phyloP scores from a whole-genome alignment of 2,329 filamentous ascomycete genomes.

The Trichoderma lentiforme region DNA sequence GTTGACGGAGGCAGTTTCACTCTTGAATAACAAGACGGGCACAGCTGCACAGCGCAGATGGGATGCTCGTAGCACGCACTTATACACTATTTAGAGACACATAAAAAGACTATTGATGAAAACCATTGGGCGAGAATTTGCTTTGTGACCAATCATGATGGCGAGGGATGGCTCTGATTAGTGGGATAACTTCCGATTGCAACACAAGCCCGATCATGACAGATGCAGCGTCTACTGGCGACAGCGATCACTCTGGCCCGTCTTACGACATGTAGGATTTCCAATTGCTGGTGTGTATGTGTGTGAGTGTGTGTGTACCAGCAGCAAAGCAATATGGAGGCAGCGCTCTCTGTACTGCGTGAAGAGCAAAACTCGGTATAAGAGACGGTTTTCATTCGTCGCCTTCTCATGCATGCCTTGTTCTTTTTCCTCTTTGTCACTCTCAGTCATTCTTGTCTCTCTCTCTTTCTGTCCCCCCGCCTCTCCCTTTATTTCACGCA shows the following conservation, averaged over 20 bases:
- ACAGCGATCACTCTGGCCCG: neutral
- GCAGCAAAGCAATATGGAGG: neutral
- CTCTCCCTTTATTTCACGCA: neutral
- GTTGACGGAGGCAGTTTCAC: slow-evolving; percentile 8
- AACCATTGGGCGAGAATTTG: neutral
- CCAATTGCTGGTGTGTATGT: neutral
- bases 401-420: neutral
- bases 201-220: neutral
- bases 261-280: neutral
- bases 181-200: slow-evolving; percentile 11
- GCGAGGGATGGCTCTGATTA: neutral
- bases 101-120: slow-evolving; percentile 4
- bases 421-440: neutral
- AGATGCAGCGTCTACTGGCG: neutral
- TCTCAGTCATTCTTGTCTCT: neutral
- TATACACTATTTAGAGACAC: slow-evolving; percentile 15
- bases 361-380: slow-evolving; percentile 2
- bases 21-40: slow-evolving; percentile 11
- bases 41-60: neutral
- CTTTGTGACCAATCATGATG: neutral
- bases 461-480: neutral
- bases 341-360: neutral
- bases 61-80: slow-evolving; percentile 2
- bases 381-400: neutral
- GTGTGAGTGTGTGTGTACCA: neutral